Base-by-base conservation (phyloP, 148 eudicot genomes). In the Limonium bicolor region DNA sequence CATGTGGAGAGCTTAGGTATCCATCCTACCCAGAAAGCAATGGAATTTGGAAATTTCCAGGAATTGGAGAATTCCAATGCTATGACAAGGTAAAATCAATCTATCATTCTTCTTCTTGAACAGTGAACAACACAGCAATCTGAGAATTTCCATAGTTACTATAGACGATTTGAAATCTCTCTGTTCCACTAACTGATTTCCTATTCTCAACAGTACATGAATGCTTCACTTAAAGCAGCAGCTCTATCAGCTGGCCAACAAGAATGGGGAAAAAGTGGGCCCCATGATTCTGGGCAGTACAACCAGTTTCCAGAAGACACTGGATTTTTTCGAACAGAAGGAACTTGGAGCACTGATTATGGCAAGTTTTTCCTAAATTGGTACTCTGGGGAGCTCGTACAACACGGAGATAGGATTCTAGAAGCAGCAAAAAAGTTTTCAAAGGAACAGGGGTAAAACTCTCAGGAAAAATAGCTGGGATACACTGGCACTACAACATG, bases 21-120 rank as follows among this genome's bases (percentile, higher is more conserved):
- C 94, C 96, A 59, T 72, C 96, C 48, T 88, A 88, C 59, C 96
- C 96, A 48, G 96, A 83, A 68, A 88, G 96, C 72, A 88, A 83
- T 28, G 96, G 94, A 41, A 88, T 90, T 29, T 88, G 96, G 96
- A 77, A 61, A 41, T 88, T 88, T 53, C 96, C 96, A 2, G 96
- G 96, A 51, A 88, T 88, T 35, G 96, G 96, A 50, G 96, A 88
- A 68, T 82, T 88, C 50, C 96, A 87, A 48, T 83, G 96, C 67
- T 79, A 83, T 55, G 96, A 88, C 70, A 88, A 88, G 97, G 97
- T 88, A 74, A 55, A 43, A n/a, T n/a, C n/a, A n/a, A n/a, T n/a
- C n/a, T n/a, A n/a, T n/a, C n/a, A n/a, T n/a, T n/a, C n/a, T n/a
- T n/a, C n/a, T n/a, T n/a, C n/a, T n/a, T n/a, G n/a, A n/a, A n/a